Base-by-base conservation (phyloP, 805 yeast genomes). In the Candida xyloterini region DNA sequence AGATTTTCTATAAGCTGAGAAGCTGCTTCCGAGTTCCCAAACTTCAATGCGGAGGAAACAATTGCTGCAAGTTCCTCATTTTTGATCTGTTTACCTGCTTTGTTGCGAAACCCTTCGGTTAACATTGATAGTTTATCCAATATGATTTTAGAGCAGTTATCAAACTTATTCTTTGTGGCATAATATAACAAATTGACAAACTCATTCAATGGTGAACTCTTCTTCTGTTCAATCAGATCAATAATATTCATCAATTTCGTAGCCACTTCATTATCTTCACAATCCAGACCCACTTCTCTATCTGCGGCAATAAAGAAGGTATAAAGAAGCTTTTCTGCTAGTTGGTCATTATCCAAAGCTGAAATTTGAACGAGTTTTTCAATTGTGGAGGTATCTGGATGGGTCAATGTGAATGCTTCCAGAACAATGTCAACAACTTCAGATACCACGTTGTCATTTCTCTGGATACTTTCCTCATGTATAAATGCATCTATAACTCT, bases 271-370 rank as follows among this genome's bases (percentile, higher is more conserved):
- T 57, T 56, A 10, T 47, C 58, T 20, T 57, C 60, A 31, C 44
- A 51, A 34, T 58, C 52, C 23, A 42, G 32, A 16, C 59, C 51
- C 10, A 61, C 55, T 31, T 55, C 62, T 27, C 41, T 45, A 40
- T 60, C 62, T 18, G 56, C 55, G 7, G 65, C 61, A n/a, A 35
- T 35, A 33, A 59, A 59, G 28, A 57, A 59, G 4, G 38, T 32
- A 7, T 43, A 30, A 15, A 23, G 25, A 23, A 23, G 25, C 7
- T 7, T 23, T 7, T 23, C 25, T 5, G 25, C 7, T 9, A 11
- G 10, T 11, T 9, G n/a, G 10, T 23, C 9, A 23, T 23, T 7
- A 11, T 23, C 25, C 9, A 23, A 7, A 23, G n/a, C 4, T 4
- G 25, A 23, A 10, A 23, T 13, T n/a, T 51, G 38, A 3, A 53